Conservation (phyloP, 2,329 filamentous ascomycete species). For the Colletotrichum truncatum region DNA sequence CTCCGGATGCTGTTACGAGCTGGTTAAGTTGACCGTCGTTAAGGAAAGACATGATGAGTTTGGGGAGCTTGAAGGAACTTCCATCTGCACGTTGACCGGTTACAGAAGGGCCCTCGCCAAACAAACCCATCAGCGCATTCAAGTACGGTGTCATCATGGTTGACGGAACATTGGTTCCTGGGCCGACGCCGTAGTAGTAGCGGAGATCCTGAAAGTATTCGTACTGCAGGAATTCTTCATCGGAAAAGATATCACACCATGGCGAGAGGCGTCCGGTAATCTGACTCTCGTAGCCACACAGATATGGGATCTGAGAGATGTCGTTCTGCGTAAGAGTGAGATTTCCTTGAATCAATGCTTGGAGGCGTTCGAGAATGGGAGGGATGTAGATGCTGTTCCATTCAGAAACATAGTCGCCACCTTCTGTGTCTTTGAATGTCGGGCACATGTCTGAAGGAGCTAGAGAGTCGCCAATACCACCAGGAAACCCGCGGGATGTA, state of each 20-base stretch:
- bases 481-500: conserved; percentile 60
- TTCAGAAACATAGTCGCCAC: conserved; percentile 51
- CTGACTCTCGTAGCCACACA: conserved; percentile 78
- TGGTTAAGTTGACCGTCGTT: conserved; percentile 75
- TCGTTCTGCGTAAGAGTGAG: conserved; percentile 64
- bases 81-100: conserved; percentile 57
- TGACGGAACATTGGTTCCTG: conserved; percentile 61
- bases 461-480: conserved; percentile 68
- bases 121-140: conserved; percentile 58
- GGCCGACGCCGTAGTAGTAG: conserved; percentile 73
- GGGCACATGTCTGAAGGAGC: conserved; percentile 71
- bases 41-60: conserved; percentile 68
- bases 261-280: conserved; percentile 69
- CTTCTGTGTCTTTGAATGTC: conserved; percentile 62
- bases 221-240: conserved; percentile 69
- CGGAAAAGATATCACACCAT: conserved; percentile 70
- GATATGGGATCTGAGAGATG: conserved; percentile 68
- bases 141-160: conserved; percentile 72
- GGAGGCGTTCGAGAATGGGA: conserved; percentile 61
- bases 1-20: conserved; percentile 65
- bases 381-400: conserved; percentile 65
- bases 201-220: conserved; percentile 75
- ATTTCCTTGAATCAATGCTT: conserved; percentile 60
- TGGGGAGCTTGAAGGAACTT: conserved; percentile 58
- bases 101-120: conserved; percentile 60